Conservation (phyloP, 177 flowering plant genomes). For the Vitis hybrid region DNA sequence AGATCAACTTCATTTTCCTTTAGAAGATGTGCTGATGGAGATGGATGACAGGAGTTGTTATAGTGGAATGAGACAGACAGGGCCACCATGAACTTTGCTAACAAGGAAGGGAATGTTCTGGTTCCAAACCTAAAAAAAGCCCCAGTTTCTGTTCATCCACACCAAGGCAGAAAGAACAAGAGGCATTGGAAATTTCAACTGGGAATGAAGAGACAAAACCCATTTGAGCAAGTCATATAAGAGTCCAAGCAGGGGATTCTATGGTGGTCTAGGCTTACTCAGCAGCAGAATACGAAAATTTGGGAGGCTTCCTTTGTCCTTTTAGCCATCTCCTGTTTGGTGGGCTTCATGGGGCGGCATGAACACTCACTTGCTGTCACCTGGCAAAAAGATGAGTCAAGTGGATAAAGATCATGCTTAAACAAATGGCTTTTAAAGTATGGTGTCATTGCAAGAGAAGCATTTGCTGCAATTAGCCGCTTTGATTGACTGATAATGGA, state of each 20-base stretch:
- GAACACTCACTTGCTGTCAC: neutral
- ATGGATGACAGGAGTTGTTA: constrained; percentile 1
- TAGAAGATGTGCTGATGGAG: constrained; percentile 3
- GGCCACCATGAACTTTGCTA: neutral
- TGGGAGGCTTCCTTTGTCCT: neutral
- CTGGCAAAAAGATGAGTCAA: neutral
- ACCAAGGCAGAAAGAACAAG: constrained; percentile 10
- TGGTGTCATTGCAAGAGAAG: too few species aligned
- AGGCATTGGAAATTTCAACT: constrained; percentile 22
- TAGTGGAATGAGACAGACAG: constrained; percentile 1
- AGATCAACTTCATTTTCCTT: constrained; percentile 18
- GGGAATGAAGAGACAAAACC: constrained; percentile 4
- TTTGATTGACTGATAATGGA: too few species aligned
- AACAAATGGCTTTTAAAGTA: too few species aligned
- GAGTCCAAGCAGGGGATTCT: neutral
- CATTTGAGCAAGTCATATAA: neutral
- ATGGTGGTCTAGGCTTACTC: neutral
- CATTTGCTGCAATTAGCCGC: too few species aligned
- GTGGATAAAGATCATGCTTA: too few species aligned
- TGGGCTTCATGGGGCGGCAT: neutral
- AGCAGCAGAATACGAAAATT: neutral
- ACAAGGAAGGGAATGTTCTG: constrained; percentile 1
- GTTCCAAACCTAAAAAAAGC: neutral
- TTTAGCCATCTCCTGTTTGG: neutral
- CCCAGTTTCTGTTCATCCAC: too few species aligned